Evolutionary conservation across 495 filamentous ascomycete genomes (phyloP).

Genomic region (Aspergillus diversus): DNA sequence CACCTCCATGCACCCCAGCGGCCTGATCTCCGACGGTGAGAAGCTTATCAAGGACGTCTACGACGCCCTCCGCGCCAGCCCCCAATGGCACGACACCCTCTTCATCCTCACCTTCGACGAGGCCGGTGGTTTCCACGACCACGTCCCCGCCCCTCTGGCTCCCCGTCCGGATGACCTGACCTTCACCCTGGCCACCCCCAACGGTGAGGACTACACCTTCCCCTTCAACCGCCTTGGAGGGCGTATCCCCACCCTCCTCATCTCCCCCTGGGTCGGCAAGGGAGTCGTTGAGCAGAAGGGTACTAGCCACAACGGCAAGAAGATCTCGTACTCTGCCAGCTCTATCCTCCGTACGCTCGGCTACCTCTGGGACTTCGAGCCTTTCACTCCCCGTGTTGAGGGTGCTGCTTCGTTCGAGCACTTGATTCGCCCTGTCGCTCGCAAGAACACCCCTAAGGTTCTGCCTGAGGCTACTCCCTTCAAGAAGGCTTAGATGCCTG

Average conservation of each 20-base stretch:
- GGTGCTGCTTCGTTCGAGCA: constrained; percentile 47
- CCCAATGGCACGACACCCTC: constrained; percentile 51
- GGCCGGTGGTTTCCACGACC: constrained; percentile 54
- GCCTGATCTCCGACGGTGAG: constrained; percentile 51
- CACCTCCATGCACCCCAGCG: constrained; percentile 53
- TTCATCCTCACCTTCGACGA: constrained; percentile 56
- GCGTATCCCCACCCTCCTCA: constrained; percentile 53
- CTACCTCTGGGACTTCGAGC: constrained; percentile 50
- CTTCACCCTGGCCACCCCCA: constrained; percentile 46
- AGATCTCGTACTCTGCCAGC: constrained; percentile 42
- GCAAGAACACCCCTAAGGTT: constrained; percentile 28
- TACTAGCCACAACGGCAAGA: constrained; percentile 34
- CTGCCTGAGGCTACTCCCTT: constrained; percentile 25
- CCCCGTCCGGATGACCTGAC: constrained; percentile 42
- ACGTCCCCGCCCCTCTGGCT: constrained; percentile 50
- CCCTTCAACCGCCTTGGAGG: constrained; percentile 52
- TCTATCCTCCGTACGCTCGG: constrained; percentile 46
- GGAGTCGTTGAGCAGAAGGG: constrained; percentile 53
- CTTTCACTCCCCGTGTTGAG: constrained; percentile 45
- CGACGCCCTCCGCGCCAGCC: constrained; percentile 48
- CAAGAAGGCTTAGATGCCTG: constrained; percentile 4
- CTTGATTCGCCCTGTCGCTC: constrained; percentile 30
- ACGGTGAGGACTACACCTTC: constrained; percentile 48
- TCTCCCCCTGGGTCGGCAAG: constrained; percentile 52
- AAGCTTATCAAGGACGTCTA: constrained; percentile 53